Evolutionary conservation across 2,329 filamentous ascomycete species (phyloP).

Genomic region (Gaeumannomyces tritici): DNA sequence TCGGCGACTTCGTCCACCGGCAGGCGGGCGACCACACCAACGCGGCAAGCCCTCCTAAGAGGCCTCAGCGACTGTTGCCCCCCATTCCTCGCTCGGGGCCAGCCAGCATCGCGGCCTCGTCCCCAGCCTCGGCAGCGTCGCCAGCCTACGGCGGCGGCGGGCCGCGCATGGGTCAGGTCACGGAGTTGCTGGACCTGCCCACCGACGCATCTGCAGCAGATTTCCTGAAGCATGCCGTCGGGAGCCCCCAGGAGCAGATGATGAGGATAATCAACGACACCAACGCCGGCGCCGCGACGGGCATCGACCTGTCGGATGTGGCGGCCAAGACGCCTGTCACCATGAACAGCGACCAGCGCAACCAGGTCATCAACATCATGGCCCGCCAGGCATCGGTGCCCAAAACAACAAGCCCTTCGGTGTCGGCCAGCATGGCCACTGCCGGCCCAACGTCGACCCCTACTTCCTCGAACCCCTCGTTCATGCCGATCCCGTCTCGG

Average conservation of each 20-base stretch:
- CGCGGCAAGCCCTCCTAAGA: slow-evolving; percentile 35
- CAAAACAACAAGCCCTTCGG: slow-evolving; percentile 12
- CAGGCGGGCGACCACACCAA: slow-evolving; percentile 26
- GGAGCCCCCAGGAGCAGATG: slow-evolving; percentile 52
- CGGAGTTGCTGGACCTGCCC: slow-evolving; percentile 47
- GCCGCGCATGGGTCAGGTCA: slow-evolving; percentile 39
- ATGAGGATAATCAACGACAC: slow-evolving; percentile 58
- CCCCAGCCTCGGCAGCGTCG: slow-evolving; percentile 14
- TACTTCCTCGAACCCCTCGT: slow-evolving; percentile 10
- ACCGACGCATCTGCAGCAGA: slow-evolving; percentile 32
- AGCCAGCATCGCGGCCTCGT: slow-evolving; percentile 17
- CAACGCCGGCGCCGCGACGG: slow-evolving; percentile 40
- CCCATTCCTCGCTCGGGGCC: slow-evolving; percentile 30
- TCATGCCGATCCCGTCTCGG: not conserved
- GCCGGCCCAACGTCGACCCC: slow-evolving; percentile 10
- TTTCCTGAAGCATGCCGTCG: slow-evolving; percentile 45
- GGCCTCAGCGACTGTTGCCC: slow-evolving; percentile 42
- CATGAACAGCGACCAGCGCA: slow-evolving; percentile 46
- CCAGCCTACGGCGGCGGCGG: slow-evolving; percentile 23
- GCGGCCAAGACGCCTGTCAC: slow-evolving; percentile 46
- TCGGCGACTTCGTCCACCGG: slow-evolving; percentile 47
- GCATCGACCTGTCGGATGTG: slow-evolving; percentile 44
- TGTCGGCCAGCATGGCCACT: slow-evolving; percentile 10
- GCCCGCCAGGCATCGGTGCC: slow-evolving; percentile 23
- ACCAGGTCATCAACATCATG: slow-evolving; percentile 50